These are phyloP conservation scores for Annona cherimola DNA, from an alignment of 164 flowering plant genomes.

Conservation along the genomic window DNA sequence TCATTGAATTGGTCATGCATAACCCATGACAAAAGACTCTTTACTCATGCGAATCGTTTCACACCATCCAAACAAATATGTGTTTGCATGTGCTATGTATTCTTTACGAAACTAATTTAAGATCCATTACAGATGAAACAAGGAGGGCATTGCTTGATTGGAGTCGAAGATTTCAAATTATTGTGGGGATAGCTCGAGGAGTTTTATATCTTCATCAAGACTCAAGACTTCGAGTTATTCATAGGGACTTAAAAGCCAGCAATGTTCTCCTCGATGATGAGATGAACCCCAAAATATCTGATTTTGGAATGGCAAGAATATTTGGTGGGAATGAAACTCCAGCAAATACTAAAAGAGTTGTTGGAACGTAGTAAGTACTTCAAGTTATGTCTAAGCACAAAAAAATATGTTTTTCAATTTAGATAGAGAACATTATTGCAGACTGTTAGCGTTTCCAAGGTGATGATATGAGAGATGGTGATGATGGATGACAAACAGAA, in stretches of 20 bases:
- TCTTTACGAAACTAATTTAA: not conserved
- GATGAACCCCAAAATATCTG: conserved; percentile 47
- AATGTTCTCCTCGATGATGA: conserved; percentile 45
- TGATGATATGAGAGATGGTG: not conserved
- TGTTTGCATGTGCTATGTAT: not conserved
- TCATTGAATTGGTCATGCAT: no score
- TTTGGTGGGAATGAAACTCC: conserved; percentile 24
- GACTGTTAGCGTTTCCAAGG: not conserved
- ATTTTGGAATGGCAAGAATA: conserved; percentile 44
- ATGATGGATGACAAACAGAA: not conserved
- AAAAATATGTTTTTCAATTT: no score
- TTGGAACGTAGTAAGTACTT: conserved; percentile 37
- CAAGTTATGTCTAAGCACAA: not conserved
- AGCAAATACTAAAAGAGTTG: conserved; percentile 23
- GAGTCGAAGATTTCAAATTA: conserved; percentile 21
- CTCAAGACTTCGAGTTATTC: conserved; percentile 46
- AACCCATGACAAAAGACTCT: not conserved
- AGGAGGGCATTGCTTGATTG: conserved; percentile 14
- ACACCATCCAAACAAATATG: not conserved
- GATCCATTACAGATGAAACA: conserved; percentile 2
- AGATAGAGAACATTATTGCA: no score
- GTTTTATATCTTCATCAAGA: conserved; percentile 60
- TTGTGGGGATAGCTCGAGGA: conserved; percentile 47
- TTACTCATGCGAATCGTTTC: no score
- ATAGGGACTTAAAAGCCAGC: conserved; percentile 56